phyloP scores from a whole-genome alignment of 2,329 filamentous ascomycete genomes.

The Ophiostoma triangulosporum region DNA sequence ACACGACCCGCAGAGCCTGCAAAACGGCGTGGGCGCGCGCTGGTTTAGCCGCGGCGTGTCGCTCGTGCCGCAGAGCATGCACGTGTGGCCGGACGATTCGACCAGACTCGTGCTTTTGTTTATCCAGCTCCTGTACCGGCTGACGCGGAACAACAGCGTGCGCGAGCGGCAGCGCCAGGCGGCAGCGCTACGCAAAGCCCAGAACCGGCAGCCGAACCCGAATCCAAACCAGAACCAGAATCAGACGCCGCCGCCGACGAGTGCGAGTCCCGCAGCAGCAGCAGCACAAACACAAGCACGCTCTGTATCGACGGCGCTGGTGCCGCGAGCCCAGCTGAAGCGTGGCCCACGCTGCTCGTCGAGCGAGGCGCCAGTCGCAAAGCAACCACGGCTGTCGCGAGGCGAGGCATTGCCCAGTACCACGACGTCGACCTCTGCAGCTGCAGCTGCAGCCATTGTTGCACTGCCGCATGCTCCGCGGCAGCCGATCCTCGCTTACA shows the following conservation, averaged over 20 bases:
- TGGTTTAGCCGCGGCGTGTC: conserved; percentile 7
- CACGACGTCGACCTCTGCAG: neutral
- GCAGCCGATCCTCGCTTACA: conserved; percentile 2
- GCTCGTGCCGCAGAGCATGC: neutral
- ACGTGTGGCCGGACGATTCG: conserved; percentile 13
- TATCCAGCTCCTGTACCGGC: conserved; percentile 11
- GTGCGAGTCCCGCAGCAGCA: neutral
- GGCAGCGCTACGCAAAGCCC: neutral
- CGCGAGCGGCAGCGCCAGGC: conserved; percentile 5
- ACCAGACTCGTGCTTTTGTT: conserved; percentile 10
- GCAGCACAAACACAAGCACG: neutral
- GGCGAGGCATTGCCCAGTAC: neutral
- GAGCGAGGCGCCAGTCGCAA: neutral
- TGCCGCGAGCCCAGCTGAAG: neutral
- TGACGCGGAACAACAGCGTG: conserved; percentile 6
- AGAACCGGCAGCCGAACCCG: neutral
- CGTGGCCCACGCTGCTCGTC: neutral
- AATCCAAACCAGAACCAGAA: neutral
- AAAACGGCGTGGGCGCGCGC: conserved; percentile 6
- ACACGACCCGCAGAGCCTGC: neutral
- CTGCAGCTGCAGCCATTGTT: neutral
- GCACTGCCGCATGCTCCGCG: neutral
- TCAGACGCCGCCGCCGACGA: neutral
- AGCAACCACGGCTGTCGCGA: neutral
- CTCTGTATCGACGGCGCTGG: neutral